These are phyloP conservation scores for Theobroma grandiflorum DNA, from an alignment of 441 rosid species.

Conservation along the genomic window DNA sequence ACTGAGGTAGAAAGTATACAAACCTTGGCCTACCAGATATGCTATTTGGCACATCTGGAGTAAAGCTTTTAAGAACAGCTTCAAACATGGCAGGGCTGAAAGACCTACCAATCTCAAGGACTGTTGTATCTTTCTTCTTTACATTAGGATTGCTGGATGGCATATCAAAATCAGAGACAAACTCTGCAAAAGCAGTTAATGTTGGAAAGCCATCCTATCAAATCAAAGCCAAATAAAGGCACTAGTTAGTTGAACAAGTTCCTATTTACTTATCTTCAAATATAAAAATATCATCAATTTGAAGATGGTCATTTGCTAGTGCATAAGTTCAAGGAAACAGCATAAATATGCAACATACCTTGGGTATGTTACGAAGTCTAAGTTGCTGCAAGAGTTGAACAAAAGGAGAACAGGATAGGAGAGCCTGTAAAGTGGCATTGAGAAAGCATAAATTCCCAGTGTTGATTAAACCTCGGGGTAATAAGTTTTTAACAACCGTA, in stretches of 20 bases:
- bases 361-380: slow-evolving; percentile 56
- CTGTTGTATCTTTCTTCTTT: slow-evolving; percentile 51
- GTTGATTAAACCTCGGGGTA: slow-evolving; percentile 86
- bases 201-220: slow-evolving; percentile 81
- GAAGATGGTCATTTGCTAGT: background rate
- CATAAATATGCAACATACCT: slow-evolving; percentile 50
- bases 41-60: slow-evolving; percentile 84
- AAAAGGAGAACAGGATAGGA: slow-evolving; percentile 85
- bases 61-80: slow-evolving; percentile 76
- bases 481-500: slow-evolving; percentile 45
- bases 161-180: slow-evolving; percentile 67
- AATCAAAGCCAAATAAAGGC: slow-evolving; percentile 30
- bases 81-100: slow-evolving; percentile 88
- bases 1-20: slow-evolving; percentile 32
- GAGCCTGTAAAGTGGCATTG: slow-evolving; percentile 90
- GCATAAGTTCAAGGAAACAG: slow-evolving; percentile 12
- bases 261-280: background rate
- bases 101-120: slow-evolving; percentile 77
- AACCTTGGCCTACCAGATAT: slow-evolving; percentile 90
- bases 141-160: slow-evolving; percentile 51
- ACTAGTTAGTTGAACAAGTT: slow-evolving; percentile 7
- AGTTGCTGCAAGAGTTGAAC: slow-evolving; percentile 79
- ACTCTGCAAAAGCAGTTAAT: slow-evolving; percentile 76
- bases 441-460: slow-evolving; percentile 91
- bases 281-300: background rate